These are phyloP conservation scores for Parafenestella ontariensis DNA, from an alignment of 2,329 filamentous ascomycete species.

Conservation along the genomic window DNA sequence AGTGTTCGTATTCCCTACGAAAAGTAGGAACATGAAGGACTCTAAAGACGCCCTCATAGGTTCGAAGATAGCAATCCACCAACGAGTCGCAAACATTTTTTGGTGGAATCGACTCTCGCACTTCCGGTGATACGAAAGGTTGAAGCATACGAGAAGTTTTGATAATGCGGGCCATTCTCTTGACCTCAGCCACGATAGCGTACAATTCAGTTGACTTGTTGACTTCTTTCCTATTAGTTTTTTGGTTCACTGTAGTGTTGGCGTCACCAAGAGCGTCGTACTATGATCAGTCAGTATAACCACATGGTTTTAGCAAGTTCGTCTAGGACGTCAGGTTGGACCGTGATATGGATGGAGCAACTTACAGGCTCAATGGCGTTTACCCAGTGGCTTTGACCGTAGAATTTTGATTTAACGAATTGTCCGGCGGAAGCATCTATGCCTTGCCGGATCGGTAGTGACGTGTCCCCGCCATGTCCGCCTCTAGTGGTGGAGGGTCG, in stretches of 20 bases:
- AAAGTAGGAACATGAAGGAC: constrained; percentile 62
- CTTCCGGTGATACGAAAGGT: constrained; percentile 54
- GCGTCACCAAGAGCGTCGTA: constrained; percentile 25
- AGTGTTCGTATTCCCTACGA: constrained; percentile 55
- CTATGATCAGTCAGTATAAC: constrained; percentile 6
- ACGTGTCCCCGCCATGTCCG: not conserved
- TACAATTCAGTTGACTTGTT: constrained; percentile 35
- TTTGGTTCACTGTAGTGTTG: constrained; percentile 41
- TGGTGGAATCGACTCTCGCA: constrained; percentile 55
- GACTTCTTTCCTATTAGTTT: constrained; percentile 48
- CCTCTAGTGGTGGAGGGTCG: not conserved
- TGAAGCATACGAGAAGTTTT: constrained; percentile 51
- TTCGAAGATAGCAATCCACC: constrained; percentile 58
- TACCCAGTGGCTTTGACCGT: constrained; percentile 63
- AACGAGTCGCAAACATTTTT: constrained; percentile 56
- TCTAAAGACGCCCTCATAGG: constrained; percentile 57
- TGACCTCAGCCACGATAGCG: constrained; percentile 50
- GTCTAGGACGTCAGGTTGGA: not conserved
- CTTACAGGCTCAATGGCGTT: constrained; percentile 41
- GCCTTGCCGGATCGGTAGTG: not conserved
- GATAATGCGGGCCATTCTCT: constrained; percentile 60
- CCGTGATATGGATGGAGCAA: constrained; percentile 20
- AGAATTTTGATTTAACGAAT: constrained; percentile 61
- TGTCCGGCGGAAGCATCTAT: not conserved
- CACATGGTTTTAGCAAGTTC: not conserved